phyloP scores from a whole-genome alignment of 2,329 filamentous ascomycete genomes.

The Fonsecaea pedrosoi region DNA sequence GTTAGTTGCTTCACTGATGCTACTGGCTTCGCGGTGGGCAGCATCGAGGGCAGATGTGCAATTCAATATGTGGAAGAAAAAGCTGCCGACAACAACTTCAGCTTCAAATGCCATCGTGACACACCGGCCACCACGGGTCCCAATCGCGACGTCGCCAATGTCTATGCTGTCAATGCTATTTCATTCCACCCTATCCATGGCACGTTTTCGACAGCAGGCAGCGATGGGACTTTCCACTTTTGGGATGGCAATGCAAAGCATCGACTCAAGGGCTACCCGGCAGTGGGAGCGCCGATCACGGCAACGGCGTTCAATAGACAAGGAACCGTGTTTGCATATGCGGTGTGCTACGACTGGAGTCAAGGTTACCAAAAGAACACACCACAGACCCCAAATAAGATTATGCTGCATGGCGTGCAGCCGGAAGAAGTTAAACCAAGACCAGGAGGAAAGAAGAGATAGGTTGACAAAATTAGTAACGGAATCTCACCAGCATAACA shows the following conservation, averaged over 20 bases:
- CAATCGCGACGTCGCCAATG: constrained; percentile 73
- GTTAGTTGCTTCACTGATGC: constrained; percentile 95
- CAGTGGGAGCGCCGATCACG: constrained; percentile 84
- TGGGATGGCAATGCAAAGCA: constrained; percentile 90
- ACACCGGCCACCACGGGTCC: constrained; percentile 63
- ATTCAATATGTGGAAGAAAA: constrained; percentile 99
- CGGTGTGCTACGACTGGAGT: constrained; percentile 96
- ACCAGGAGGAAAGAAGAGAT: constrained; percentile 52
- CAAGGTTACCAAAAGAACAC: constrained; percentile 91
- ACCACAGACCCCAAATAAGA: constrained; percentile 72
- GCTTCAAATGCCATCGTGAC: constrained; percentile 98
- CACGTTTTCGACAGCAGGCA: constrained; percentile 96
- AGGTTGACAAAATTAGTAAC: not conserved
- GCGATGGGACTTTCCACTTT: constrained; percentile 84
- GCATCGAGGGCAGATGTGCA: constrained; percentile 94
- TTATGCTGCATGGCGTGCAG: constrained; percentile 80
- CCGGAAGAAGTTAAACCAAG: constrained; percentile 69
- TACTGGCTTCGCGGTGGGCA: constrained; percentile 90
- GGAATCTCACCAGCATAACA: not conserved
- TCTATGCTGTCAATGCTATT: constrained; percentile 95
- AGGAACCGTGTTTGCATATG: constrained; percentile 85
- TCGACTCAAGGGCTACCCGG: constrained; percentile 84
- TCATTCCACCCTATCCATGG: constrained; percentile 96
- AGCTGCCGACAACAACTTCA: constrained; percentile 90
- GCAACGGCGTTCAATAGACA: constrained; percentile 88